Conservation (phyloP, 495 filamentous ascomycete species). For the Bacidia rubella region DNA sequence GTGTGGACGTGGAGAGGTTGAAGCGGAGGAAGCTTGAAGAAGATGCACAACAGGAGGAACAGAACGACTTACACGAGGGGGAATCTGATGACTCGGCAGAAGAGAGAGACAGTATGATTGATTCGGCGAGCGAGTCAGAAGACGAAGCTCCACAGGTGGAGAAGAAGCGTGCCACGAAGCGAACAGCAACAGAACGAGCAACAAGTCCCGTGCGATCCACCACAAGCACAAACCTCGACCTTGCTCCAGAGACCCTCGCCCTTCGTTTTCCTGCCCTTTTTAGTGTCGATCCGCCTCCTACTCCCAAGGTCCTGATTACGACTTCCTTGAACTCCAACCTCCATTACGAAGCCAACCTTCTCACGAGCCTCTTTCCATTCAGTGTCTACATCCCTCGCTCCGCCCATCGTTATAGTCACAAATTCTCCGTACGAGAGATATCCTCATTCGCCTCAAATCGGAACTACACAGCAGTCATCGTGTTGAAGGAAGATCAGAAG, state of each 20-base stretch:
- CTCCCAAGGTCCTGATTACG: constrained; percentile 78
- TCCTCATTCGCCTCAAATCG: constrained; percentile 68
- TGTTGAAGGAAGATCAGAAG: constrained; percentile 79
- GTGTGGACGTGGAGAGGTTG: constrained; percentile 63
- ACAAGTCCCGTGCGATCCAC: constrained; percentile 47
- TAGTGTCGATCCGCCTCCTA: constrained; percentile 39
- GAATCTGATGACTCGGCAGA: constrained; percentile 6
- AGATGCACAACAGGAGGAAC: constrained; percentile 33
- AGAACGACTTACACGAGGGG: constrained; percentile 28
- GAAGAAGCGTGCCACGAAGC: constrained; percentile 25
- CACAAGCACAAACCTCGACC: constrained; percentile 54
- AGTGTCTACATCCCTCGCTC: constrained; percentile 74
- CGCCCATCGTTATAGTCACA: constrained; percentile 64
- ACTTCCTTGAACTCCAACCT: constrained; percentile 74
- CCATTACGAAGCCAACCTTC: constrained; percentile 63
- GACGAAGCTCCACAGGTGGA: constrained; percentile 24
- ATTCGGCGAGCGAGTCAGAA: constrained; percentile 25
- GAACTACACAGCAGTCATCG: constrained; percentile 62
- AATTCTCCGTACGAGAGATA: constrained; percentile 84
- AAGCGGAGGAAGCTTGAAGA: constrained; percentile 58
- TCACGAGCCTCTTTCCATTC: constrained; percentile 76
- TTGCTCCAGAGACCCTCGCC: constrained; percentile 54
- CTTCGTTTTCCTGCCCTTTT: constrained; percentile 76
- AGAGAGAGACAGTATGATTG: constrained; percentile 21
- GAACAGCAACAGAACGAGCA: constrained; percentile 38